Percentiles rank a stretch among this genome's conserved stretches.
Conservation (phyloP, 2,329 filamentous ascomycete species). For the Ophiosphaerella korrae region DNA sequence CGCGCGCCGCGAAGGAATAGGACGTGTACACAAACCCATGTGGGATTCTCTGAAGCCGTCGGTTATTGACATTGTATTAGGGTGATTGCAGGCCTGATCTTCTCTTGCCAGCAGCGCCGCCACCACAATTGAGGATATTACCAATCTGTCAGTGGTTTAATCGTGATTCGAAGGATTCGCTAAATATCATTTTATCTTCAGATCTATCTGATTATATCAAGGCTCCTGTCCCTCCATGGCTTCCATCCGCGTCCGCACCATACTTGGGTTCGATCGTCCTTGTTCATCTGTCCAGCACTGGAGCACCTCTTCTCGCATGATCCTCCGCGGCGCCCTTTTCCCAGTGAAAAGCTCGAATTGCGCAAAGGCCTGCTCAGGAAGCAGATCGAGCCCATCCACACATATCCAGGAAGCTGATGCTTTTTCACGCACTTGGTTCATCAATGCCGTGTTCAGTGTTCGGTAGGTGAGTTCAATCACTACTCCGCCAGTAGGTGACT, state of each 20-base stretch:
- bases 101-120: not conserved
- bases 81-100: too few species aligned
- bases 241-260: constrained; percentile 36
- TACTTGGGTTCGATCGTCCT: constrained; percentile 27
- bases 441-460: constrained; percentile 70
- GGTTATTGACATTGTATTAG: too few species aligned
- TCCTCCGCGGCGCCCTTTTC: constrained; percentile 68
- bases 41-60: not conserved
- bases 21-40: not conserved
- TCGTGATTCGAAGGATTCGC: too few species aligned
- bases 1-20: not conserved
- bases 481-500: constrained; percentile 76
- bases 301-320: constrained; percentile 71
- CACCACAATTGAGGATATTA: not conserved
- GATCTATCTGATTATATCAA: constrained; percentile 15
- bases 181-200: too few species aligned
- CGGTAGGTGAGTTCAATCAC: constrained; percentile 75
- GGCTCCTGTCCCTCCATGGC: constrained; percentile 38
- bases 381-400: constrained; percentile 74
- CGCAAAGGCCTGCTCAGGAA: constrained; percentile 78
- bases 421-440: constrained; percentile 67
- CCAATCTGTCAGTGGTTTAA: too few species aligned
- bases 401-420: constrained; percentile 72
- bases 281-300: constrained; percentile 36
- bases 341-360: constrained; percentile 83